Base-by-base conservation (phyloP, 148 eudicot species). In the Vaccinium corymbosum region DNA sequence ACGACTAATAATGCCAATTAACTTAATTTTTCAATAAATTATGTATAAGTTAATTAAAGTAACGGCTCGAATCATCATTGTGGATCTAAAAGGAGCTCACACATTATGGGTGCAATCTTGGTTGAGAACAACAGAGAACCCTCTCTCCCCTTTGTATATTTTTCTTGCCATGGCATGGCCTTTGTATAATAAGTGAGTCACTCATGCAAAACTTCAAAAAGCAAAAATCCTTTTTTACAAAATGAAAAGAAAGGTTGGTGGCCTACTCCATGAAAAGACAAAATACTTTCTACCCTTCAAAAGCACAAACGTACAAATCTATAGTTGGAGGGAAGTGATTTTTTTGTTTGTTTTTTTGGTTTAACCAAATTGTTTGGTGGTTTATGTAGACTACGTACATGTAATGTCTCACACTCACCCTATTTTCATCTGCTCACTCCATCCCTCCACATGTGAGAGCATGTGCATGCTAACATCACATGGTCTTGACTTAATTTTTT, bases 361-460 rank as follows among this genome's bases (percentile, higher is more conserved):
- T 68, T 16, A 70, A 51, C n/a, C 15, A 81, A 19, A 29, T 11
- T 50, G 55, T 52, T 42, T 56, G 48, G 48, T 74, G 56, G 2
- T 13, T 52, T 42, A 3, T n/a, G 10, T 13, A 16, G 1, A 53
- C 3, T 38, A 57, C 73, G 57, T 56, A 57, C 80, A 75, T 56
- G 73, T 35, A 68, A 22, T 57, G 85, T 75, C 38, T 83, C 46
- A 12, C 55, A 13, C 20, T 46, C 57, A 19, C 27, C 48, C 20
- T 29, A 46, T 20, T 53, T 75, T 2, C 79, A 49, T 20, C 55
- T 82, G 17, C n/a, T 12, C 35, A 2, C 49, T 32, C 49, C 85
- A 53, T 20, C 25, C 55, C 80, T 70, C 46, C 85, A 75, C 85
- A 83, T 83, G 85, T 83, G 85, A 75, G 53, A 20, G 64, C 85